Base-by-base conservation (phyloP, 2,329 filamentous ascomycete species). In the Aspergillus proliferans region DNA sequence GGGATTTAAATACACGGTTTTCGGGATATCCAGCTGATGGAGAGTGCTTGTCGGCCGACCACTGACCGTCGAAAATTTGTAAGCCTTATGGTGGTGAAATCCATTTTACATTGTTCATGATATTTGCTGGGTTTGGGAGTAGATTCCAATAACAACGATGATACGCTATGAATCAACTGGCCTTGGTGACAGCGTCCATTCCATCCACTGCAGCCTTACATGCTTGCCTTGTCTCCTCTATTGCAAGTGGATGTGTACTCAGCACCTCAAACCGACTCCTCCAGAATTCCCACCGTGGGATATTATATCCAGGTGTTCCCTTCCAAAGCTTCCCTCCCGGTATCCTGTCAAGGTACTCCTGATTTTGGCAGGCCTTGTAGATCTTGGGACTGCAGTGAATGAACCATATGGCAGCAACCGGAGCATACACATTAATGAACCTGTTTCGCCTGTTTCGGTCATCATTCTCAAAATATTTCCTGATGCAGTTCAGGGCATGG, bases 1-100 rank as follows among this genome's bases (percentile, higher is more conserved):
- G 38, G 57, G 0, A 67, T 84, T 51, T 21, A 48, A 0, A 55
- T 83, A 0, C 50, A 54, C 0, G 73, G 76, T 0, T 58, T 82
- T 8, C 52, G 73, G 2, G 79, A 84, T 54, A 47, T 84, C 0
- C 79, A 84, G 57, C 66, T 84, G 0, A 77, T 83, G 72, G 78
- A 83, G 57, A 3, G n/a, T 36, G 33, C 33, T 36, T 15, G 33
- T 36, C 33, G 33, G 33, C 33, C n/a, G 33, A 15, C 33, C 33
- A 36, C 33, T n/a, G 33, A 36, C 33, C 12, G 12, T 36, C 12
- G 33, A 36, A 36, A 15, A 10, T 36, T 36, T 7, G 33, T 36
- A 26, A 3, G 24, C 24, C 3, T 28, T 28, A 28, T 10, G 9
- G 26, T 28, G 26, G 26, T 28, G 8, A 28, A 10, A 28, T 28